Percentiles rank a stretch among this genome's conserved stretches.
phyloP scores from a whole-genome alignment of 331 rosid genomes.

The Ulmus americana region DNA sequence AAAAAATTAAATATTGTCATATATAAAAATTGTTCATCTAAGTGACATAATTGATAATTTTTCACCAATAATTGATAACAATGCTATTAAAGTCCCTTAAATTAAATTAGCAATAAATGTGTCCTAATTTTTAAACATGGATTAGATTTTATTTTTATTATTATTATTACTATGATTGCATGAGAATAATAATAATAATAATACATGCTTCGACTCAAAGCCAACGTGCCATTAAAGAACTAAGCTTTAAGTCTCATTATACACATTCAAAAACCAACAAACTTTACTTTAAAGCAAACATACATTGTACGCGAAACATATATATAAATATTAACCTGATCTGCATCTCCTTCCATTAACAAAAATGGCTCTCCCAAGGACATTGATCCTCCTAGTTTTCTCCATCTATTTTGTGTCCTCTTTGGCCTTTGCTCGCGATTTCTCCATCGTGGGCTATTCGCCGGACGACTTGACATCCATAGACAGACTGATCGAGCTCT shows the following conservation, averaged over 20 bases:
- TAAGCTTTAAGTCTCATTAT: constrained; percentile 40
- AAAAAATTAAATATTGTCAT: too few relatives aligned
- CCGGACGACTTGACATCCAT: constrained; percentile 42
- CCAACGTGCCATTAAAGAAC: constrained; percentile 16
- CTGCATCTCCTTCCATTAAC: neutral
- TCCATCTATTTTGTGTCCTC: constrained; percentile 27
- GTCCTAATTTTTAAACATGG: too few relatives aligned
- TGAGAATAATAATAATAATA: neutral
- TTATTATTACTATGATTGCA: too few relatives aligned
- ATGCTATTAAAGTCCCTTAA: too few relatives aligned
- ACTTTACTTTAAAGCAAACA: constrained; percentile 53
- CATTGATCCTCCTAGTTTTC: constrained; percentile 15
- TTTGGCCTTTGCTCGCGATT: constrained; percentile 30
- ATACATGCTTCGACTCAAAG: constrained; percentile 38
- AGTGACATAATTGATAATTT: too few relatives aligned
- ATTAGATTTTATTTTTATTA: too few relatives aligned
- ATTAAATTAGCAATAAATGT: too few relatives aligned
- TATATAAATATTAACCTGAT: constrained; percentile 24
- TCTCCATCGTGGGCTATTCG: constrained; percentile 46
- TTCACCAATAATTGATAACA: too few relatives aligned
- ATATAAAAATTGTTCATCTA: too few relatives aligned
- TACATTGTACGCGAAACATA: constrained; percentile 7
- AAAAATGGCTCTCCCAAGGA: constrained; percentile 33
- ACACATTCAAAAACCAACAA: constrained; percentile 1
- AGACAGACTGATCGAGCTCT: constrained; percentile 38